Evolutionary conservation across 2,329 filamentous ascomycete genomes (phyloP).

Genomic region (Diatrype stigma): DNA sequence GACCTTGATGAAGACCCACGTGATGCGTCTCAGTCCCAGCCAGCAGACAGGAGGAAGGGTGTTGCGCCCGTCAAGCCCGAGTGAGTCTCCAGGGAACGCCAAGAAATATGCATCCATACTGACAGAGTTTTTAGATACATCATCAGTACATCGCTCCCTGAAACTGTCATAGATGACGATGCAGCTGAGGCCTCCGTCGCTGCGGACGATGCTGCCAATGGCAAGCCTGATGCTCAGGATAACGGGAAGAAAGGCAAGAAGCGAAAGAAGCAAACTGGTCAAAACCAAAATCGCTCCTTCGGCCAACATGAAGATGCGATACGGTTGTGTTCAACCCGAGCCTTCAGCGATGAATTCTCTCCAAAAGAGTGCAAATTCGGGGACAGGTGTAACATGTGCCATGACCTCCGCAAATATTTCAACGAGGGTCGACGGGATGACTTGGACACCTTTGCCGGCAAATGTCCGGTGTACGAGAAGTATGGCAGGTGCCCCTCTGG

Average conservation of each 20-base stretch:
- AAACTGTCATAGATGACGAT: slow-evolving; percentile 48
- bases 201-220: slow-evolving; percentile 56
- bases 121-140: slow-evolving; percentile 26
- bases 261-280: slow-evolving; percentile 59
- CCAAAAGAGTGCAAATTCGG: slow-evolving; percentile 73
- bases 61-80: slow-evolving; percentile 34
- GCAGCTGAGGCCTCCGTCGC: slow-evolving; percentile 54
- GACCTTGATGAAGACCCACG: slow-evolving; percentile 27
- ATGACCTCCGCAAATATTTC: slow-evolving; percentile 83
- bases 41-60: slow-evolving; percentile 20
- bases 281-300: slow-evolving; percentile 81
- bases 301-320: slow-evolving; percentile 75
- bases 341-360: slow-evolving; percentile 73
- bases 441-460: slow-evolving; percentile 67
- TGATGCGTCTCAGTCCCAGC: slow-evolving; percentile 7
- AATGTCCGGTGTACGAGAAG: slow-evolving; percentile 76
- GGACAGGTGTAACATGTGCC: slow-evolving; percentile 74
- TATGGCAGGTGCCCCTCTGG: slow-evolving; percentile 76
- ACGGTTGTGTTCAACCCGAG: slow-evolving; percentile 71
- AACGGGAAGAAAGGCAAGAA: slow-evolving; percentile 45
- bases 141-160: slow-evolving; percentile 18
- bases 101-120: not conserved
- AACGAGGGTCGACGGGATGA: slow-evolving; percentile 77
- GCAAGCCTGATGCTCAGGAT: slow-evolving; percentile 38
- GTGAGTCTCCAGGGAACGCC: slow-evolving; percentile 20